These are phyloP conservation scores for Trypanosoma congolense DNA, from an alignment of 208 protist genomes.

Conservation along the genomic window DNA sequence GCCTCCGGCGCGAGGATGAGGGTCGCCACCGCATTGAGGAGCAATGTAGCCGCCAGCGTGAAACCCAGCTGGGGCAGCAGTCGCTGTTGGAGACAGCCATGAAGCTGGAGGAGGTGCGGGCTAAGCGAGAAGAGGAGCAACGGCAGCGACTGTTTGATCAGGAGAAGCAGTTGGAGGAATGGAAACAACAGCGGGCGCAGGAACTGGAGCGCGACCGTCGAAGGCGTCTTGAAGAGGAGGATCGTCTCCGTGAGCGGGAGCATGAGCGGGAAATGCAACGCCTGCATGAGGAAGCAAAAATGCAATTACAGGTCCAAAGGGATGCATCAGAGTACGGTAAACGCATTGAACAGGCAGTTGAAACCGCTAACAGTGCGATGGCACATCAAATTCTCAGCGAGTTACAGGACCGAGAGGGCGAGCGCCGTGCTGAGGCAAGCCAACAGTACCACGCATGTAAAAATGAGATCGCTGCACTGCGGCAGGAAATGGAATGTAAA, in stretches of 20 bases:
- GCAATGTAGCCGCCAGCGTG: conserved; percentile 33
- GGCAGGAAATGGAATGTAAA: conserved; percentile 51
- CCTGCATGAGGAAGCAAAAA: conserved; percentile 52
- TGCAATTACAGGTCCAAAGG: conserved; percentile 23
- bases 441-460: conserved; percentile 36
- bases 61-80: conserved; percentile 54
- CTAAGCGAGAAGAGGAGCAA: conserved; percentile 52
- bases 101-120: conserved; percentile 53
- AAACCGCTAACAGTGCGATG: conserved; percentile 31
- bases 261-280: conserved; percentile 69
- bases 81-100: conserved; percentile 43
- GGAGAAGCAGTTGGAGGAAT: conserved; percentile 79
- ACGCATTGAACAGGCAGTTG: conserved; percentile 31
- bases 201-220: conserved; percentile 47
- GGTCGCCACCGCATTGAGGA: conserved; percentile 21
- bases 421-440: conserved; percentile 39
- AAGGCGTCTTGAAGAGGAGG: conserved; percentile 51
- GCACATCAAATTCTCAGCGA: conserved; percentile 34
- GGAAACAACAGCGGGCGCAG: conserved; percentile 61
- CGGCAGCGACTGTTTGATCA: conserved; percentile 63
- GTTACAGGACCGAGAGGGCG: conserved; percentile 31
- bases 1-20: conserved; percentile 30
- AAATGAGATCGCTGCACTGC: conserved; percentile 44
- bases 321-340: conserved; percentile 33
- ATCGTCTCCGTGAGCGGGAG: conserved; percentile 58